Evolutionary conservation across 1,139 yeast species (phyloP), one percentile per base, ranked within the genome.

Genomic region (Suhomyces anneliseae): DNA sequence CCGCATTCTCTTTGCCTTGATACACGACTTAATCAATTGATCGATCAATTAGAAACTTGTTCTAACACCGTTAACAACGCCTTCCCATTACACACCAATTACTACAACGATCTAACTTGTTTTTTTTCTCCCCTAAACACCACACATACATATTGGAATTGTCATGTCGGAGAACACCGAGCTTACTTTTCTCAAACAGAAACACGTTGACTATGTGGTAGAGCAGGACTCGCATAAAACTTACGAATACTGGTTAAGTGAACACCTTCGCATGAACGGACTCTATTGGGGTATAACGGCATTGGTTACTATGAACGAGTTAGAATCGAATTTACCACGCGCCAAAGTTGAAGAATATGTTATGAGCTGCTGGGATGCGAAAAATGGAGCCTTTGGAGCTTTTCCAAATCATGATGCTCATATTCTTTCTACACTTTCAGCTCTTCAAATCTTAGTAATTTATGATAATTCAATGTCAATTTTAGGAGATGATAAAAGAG

Each of bases 281-380:
- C 74, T 95, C 2, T 93, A 95, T 64, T 93, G 99, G 99, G 99
- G 97, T 0, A 72, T 90, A 7, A 85, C 87, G 12, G 90, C 97
- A 0, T 68, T 92, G 36, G 79, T 81, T 43, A 68, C 87, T 8
- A 63, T 92, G 70, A 76, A 78, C 38, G 71, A 83, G 1, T 69
- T 75, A 26, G 77, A 78, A n/a, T 64, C 63, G 26, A 76, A 82
- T 1, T 78, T 93, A 44, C 78, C 85, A 10, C 70, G 74, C 47
- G 67, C 73, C 0, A 89, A 85, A 7, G 83, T 93, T 14, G 68
- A 88, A 4, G 69, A 72, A 12, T 95, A 83, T 62, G 87, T 93
- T 6, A 53, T 81, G 58, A 70, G 78, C 14, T 92, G 99, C 61
- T 83, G 81, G 66, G 86, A 83, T 53, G 61, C 56, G 0, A 64